These are phyloP conservation scores for Cyberlindnera nakhonratchasimensis DNA, from an alignment of 805 yeast species.

Conservation along the genomic window DNA sequence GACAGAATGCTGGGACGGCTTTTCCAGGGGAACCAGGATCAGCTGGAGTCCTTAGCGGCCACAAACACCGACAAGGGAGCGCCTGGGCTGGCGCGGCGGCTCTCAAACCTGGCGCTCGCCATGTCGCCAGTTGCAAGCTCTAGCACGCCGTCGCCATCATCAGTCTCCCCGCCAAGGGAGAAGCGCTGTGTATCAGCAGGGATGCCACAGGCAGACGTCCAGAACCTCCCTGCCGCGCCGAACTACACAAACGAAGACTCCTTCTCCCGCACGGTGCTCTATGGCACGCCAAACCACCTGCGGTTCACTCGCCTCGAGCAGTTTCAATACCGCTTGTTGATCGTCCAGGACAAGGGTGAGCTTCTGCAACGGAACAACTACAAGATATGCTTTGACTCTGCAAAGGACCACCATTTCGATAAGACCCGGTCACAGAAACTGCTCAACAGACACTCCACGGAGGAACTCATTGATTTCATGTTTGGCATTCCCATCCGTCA, in stretches of 20 bases:
- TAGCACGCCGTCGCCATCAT: not conserved
- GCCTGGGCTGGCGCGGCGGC: constrained; percentile 1
- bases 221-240: not conserved
- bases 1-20: constrained; percentile 8
- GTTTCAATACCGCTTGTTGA: constrained; percentile 31
- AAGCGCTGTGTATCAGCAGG: not conserved
- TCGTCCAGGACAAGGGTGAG: constrained; percentile 38
- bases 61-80: constrained; percentile 1
- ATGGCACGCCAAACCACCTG: constrained; percentile 24
- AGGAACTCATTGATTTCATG: constrained; percentile 34
- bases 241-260: constrained; percentile 24
- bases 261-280: constrained; percentile 26
- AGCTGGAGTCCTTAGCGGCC: not conserved
- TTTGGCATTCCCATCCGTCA: constrained; percentile 38
- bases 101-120: constrained; percentile 2
- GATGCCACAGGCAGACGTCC: not conserved
- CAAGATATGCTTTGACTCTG: constrained; percentile 32
- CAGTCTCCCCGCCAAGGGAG: constrained; percentile 6
- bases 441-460: constrained; percentile 13
- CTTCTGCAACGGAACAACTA: constrained; percentile 35
- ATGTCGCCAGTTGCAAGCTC: not conserved
- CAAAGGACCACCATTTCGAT: constrained; percentile 22
- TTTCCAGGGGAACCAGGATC: constrained; percentile 1
- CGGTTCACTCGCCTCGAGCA: constrained; percentile 5
- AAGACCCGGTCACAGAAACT: constrained; percentile 12